A percentile compares a stretch with the other conserved stretches of the same genome.
phyloP scores from a whole-genome alignment of 1,284 basidiomycete species.

The Phylloboletellus chloephorus region DNA sequence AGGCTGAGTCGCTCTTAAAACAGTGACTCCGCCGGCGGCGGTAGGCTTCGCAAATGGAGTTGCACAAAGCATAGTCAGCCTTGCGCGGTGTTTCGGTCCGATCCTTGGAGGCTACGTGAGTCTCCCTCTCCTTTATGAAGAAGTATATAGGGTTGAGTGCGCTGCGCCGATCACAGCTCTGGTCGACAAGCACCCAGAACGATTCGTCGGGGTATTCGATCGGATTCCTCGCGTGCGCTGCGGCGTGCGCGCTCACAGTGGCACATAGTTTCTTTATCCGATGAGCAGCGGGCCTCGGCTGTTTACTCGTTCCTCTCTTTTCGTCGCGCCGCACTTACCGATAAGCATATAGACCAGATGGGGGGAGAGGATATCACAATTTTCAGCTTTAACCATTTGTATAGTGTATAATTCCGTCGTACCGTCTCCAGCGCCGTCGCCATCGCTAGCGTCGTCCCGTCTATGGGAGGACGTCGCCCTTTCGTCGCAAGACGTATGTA shows the following conservation, averaged over 20 bases:
- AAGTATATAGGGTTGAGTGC: not conserved
- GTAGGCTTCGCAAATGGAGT: constrained; percentile 77
- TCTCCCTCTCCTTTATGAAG: constrained; percentile 9
- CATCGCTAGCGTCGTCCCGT: too few relatives aligned
- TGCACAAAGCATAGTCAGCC: constrained; percentile 78
- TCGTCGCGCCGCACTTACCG: too few relatives aligned
- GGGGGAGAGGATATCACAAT: too few relatives aligned
- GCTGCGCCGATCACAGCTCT: constrained; percentile 55
- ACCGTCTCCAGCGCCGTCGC: too few relatives aligned
- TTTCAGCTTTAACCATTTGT: too few relatives aligned
- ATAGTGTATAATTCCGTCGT: too few relatives aligned
- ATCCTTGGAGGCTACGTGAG: constrained; percentile 73
- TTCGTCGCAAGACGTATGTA: too few relatives aligned
- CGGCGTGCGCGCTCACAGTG: constrained; percentile 56
- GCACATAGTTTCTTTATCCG: constrained; percentile 70
- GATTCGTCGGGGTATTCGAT: constrained; percentile 65
- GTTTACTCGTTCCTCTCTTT: not conserved
- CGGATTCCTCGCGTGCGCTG: constrained; percentile 65
- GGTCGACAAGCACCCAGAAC: constrained; percentile 66
- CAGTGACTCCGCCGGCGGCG: constrained; percentile 75
- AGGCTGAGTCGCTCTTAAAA: not conserved
- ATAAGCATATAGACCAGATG: too few relatives aligned
- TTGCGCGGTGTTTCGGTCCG: constrained; percentile 73
- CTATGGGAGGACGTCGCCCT: too few relatives aligned
- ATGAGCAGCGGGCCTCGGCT: too few relatives aligned